Base-by-base conservation (phyloP, 345 rosid species). In the Acer saccharum region DNA sequence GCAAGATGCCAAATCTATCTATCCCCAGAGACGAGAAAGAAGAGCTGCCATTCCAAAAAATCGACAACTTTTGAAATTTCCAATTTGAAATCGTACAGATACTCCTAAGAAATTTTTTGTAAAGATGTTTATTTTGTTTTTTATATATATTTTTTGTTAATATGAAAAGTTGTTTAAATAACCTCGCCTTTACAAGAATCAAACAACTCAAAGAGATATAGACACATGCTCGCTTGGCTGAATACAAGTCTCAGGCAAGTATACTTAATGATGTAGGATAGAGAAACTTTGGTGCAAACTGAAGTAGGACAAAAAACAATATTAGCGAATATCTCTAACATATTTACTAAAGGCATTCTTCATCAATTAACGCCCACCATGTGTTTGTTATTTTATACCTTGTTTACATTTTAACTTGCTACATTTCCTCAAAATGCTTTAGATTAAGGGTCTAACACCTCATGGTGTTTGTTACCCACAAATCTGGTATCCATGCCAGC, bases 21-120 rank as follows among this genome's bases (percentile, higher is more conserved):
- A 68, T 39, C 46, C 46, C 55, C 76, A 79, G 23, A 72, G 68
- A 77, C 71, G 68, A 54, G 27, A 73, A 70, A 16, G 62, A 12
- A 60, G 21, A 69, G 52, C 39, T 18, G 7, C 61, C 41, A 16
- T 58, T 58, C 39, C 3, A 66, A 63, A 71, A 16, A 8, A 6
- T 2, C 18, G 57, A 11, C 7, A n/a, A 43, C 27, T 71, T 70
- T 72, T 39, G 3, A 55, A 64, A 7, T 48, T 21, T 71, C 52
- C 65, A 20, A 78, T 25, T 50, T 27, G 16, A 14, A 62, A 39
- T 39, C 6, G 3, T 32, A 35, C 54, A 52, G 68, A 13, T 20
- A 62, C 57, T 12, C 55, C 4, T 44, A 20, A 63, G 35, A 65
- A 57, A 14, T 1, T 29, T 55, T 18, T 77, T 35, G 20, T 35